Evolutionary conservation across 352 stramenopile genomes (phyloP).

Genomic region (Thalassiosira exigua): DNA sequence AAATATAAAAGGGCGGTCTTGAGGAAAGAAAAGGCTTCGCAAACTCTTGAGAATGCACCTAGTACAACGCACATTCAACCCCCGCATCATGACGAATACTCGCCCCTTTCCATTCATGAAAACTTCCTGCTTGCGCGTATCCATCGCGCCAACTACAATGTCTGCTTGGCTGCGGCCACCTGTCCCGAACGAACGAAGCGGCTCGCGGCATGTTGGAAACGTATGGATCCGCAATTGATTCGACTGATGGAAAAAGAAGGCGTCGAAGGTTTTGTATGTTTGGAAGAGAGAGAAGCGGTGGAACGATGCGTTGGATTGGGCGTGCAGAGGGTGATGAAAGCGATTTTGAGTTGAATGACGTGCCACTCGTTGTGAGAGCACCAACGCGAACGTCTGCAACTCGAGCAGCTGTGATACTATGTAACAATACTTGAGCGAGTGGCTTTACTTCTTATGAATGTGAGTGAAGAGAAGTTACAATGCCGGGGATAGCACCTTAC

Average conservation of each 20-base stretch:
- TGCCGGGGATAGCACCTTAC: no score
- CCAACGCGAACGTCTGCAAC: no score
- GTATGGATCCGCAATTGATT: conserved; percentile 9
- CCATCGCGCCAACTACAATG: conserved; percentile 33
- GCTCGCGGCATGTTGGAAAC: conserved; percentile 35
- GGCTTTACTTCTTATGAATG: no score
- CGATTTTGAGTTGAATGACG: conserved; percentile 41
- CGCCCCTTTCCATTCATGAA: conserved; percentile 18
- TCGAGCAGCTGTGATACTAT: no score
- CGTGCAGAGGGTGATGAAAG: conserved; percentile 47
- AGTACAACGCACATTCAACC: conserved; percentile 2
- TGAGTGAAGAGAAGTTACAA: no score
- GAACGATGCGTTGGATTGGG: conserved; percentile 60
- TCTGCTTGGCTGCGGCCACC: conserved; percentile 25
- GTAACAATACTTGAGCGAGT: no score
- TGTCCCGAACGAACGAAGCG: conserved; percentile 35
- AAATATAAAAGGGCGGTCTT: conserved; percentile 33
- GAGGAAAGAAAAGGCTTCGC: not conserved
- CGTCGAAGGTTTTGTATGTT: conserved; percentile 28
- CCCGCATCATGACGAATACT: conserved; percentile 36
- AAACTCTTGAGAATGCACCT: not conserved
- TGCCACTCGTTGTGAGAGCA: no score
- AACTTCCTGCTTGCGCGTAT: conserved; percentile 33
- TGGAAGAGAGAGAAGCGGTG: conserved; percentile 52
- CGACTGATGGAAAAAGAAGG: conserved; percentile 23